Conservation (phyloP, 148 eudicot species). For the Fagopyrum esculentum region DNA sequence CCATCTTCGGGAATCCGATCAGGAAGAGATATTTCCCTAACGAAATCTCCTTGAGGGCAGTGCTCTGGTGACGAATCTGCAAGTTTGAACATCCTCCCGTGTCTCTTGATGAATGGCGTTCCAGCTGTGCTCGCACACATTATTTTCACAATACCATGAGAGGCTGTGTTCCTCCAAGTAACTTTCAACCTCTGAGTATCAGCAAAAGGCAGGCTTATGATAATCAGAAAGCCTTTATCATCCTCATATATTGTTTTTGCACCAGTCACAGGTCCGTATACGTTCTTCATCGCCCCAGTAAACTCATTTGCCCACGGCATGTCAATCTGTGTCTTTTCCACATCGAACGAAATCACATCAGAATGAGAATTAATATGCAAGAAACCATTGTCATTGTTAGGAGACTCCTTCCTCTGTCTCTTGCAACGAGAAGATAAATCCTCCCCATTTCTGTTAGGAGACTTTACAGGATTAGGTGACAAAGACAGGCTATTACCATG, state of each 20-base stretch:
- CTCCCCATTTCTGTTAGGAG: conserved; percentile 23
- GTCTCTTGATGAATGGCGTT: conserved; percentile 39
- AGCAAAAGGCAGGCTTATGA: conserved; percentile 48
- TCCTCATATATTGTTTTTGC: conserved; percentile 63
- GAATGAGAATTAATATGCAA: conserved; percentile 28
- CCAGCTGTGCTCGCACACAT: conserved; percentile 45
- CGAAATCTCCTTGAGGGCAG: conserved; percentile 56
- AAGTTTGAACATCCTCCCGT: conserved; percentile 48
- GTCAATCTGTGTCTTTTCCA: conserved; percentile 31
- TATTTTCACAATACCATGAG: conserved; percentile 47
- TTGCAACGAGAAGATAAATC: conserved; percentile 31
- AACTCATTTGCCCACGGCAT: conserved; percentile 41
- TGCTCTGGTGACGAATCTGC: conserved; percentile 45
- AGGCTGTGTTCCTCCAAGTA: conserved; percentile 44
- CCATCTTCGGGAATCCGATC: conserved; percentile 54
- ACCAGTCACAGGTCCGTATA: conserved; percentile 47
- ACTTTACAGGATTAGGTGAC: conserved; percentile 23
- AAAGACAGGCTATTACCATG: conserved; percentile 32
- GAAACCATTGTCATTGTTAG: conserved; percentile 23
- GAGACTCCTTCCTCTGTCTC: conserved; percentile 32
- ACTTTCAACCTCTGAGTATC: conserved; percentile 47
- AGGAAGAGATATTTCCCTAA: conserved; percentile 42
- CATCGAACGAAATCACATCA: conserved; percentile 22
- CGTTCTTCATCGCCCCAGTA: conserved; percentile 45
- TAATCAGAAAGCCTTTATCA: conserved; percentile 41